Evolutionary conservation across 345 rosid species (phyloP), one percentile per base, ranked within the genome.

Genomic region (Dimocarpus longan): DNA sequence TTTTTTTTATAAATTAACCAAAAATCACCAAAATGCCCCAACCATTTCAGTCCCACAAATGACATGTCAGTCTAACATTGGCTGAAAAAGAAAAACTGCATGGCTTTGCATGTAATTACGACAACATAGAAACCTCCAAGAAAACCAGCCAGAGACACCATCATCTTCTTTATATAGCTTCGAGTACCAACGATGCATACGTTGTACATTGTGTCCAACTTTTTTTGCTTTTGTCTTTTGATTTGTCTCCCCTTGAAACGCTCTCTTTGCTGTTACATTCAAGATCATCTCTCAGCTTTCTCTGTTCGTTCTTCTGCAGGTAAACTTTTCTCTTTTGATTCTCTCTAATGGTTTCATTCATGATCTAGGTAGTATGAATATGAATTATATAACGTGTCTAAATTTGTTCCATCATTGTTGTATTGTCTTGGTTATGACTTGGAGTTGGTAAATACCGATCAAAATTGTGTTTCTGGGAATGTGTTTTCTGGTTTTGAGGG

Each of bases 281-380:
- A 16, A 54, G 59, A 54, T 15, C 59, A 8, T 40, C 60, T 43
- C n/a, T 62, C 40, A n/a, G 65, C 68, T 68, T 57, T 74, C 74
- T 56, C 71, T 71, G 70, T 24, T 39, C 52, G 78, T 50, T 78
- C 80, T 64, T 73, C 50, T 54, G 42, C 65, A 65, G 78, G 81
- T 81, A 79, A 50, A 70, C 46, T 10, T 22, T 43, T 43, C 50
- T 59, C 5, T 22, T 21, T 9, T 32, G 10, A 46, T 46, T 21
- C 60, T 5, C 66, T 43, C 8, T 10, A 15, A 63, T 28, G 24
- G 5, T 28, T 16, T 44, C 16, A 18, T n/a, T n/a, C 18, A 46
- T 57, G 13, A 66, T 82, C 66, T 39, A 46, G 22, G 6, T 60
- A 3, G 22, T 73, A 46, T 59, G 21, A 59, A 59, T 32, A 32